These are phyloP conservation scores for Coniella vitis DNA, from an alignment of 2,329 filamentous ascomycete species.

Conservation along the genomic window DNA sequence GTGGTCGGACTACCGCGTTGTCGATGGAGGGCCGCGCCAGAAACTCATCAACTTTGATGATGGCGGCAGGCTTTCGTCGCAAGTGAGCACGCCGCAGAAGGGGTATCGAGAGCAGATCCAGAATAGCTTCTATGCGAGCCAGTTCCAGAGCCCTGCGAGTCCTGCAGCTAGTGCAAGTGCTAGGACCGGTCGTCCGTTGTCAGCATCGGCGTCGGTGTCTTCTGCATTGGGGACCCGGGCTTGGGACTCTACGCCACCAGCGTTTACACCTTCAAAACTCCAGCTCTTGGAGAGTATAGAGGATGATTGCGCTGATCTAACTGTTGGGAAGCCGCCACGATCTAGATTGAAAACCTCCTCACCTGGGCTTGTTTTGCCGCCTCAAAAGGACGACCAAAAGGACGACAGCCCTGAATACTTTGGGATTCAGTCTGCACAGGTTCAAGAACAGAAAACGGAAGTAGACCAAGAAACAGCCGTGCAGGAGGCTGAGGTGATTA, in stretches of 20 bases:
- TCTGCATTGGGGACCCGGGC: no score
- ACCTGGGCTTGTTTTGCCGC: no score
- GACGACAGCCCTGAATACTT: not conserved
- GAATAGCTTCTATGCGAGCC: conserved; percentile 73
- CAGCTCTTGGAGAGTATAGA: conserved; percentile 29
- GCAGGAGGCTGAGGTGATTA: no score
- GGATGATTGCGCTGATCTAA: conserved; percentile 31
- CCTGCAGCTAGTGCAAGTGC: conserved; percentile 19
- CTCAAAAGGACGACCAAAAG: not conserved
- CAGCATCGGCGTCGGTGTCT: not conserved
- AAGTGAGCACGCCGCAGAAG: conserved; percentile 49
- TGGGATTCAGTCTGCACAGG: no score
- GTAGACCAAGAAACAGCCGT: no score
- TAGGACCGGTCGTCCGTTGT: conserved; percentile 16
- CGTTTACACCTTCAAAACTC: conserved; percentile 14
- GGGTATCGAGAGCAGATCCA: conserved; percentile 79
- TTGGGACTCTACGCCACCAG: conserved; percentile 9
- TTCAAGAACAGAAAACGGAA: no score
- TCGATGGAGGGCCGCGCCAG: conserved; percentile 79
- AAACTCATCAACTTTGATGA: conserved; percentile 60
- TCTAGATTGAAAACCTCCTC: no score
- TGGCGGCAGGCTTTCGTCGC: conserved; percentile 56
- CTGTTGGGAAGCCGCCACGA: not conserved
- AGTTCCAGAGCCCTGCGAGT: conserved; percentile 44
- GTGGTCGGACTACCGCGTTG: conserved; percentile 77